Evolutionary conservation across 345 rosid species (phyloP).

Genomic region (Camelina sativa): DNA sequence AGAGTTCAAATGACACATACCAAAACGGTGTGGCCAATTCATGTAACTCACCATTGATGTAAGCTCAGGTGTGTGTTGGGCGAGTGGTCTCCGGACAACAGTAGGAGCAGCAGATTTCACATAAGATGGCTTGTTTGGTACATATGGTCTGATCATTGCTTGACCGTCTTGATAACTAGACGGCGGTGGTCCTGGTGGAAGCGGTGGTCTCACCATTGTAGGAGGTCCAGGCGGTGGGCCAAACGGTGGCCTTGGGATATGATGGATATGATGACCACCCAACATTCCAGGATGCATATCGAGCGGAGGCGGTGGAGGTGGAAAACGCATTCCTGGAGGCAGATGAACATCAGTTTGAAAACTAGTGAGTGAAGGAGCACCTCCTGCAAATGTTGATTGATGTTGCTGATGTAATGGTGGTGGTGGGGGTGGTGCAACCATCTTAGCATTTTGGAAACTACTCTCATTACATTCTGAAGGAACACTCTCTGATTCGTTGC

Average conservation of each 20-base stretch:
- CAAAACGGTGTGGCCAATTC: conserved; percentile 5
- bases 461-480: conserved; percentile 53
- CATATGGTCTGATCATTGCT: conserved; percentile 52
- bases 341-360: conserved; percentile 60
- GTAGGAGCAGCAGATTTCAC: conserved; percentile 98
- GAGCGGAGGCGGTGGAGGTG: conserved; percentile 87
- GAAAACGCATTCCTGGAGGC: conserved; percentile 78
- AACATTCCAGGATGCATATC: conserved; percentile 68
- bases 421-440: conserved; percentile 91
- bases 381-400: conserved; percentile 57
- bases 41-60: conserved; percentile 81
- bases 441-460: conserved; percentile 50
- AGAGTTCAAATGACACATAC: neutral
- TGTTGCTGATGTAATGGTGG: conserved; percentile 71
- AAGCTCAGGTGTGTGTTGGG: conserved; percentile 98
- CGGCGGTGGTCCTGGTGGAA: conserved; percentile 99
- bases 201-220: conserved; percentile 93
- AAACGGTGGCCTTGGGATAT: conserved; percentile 83
- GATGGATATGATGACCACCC: conserved; percentile 65
- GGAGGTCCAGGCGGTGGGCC: conserved; percentile 90
- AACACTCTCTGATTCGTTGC: conserved; percentile 53
- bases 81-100: conserved; percentile 94
- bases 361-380: conserved; percentile 47
- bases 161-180: conserved; percentile 57
- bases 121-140: conserved; percentile 88